Evolutionary conservation across 23 red algal species (phyloP), one percentile per base, ranked within the genome.

Genomic region (Cyanidioschyzon merolae): DNA sequence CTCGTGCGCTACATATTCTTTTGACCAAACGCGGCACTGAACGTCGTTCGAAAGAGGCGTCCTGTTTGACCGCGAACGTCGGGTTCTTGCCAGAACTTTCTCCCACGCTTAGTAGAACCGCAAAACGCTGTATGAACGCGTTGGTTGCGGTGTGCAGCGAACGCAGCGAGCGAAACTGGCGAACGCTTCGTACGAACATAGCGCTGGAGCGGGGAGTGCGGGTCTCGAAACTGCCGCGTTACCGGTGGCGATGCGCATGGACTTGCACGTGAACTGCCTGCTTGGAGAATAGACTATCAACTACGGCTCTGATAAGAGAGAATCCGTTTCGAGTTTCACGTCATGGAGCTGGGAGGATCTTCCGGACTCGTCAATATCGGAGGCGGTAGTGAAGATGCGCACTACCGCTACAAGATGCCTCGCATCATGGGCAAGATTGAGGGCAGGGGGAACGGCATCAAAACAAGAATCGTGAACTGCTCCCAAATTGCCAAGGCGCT

Each of bases 381-480:
- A 34, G 86, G 88, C 29, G 83, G 87, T 58, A 41, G 32, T 1
- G 88, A 91, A 78, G 94, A 97, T 79, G 57, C 83, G 32, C 91
- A 91, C 77, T 86, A 90, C 79, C 88, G 88, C 78, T 98, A 98
- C 87, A 89, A 89, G 67, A 98, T 98, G 94, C 94, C 94, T 15
- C 85, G 76, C 67, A 79, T 91, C 71, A 39, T 88, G 39, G 84
- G 80, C 67, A 98, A 97, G 39, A 88, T 97, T 0, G 88, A 91
- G 39, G 94, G 94, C 38, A 74, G 88, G 24, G 94, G 88, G 1
- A 98, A 91, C 74, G 88, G 94, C 39, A 91, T 98, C 75, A 91
- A 89, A 50, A 91, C 94, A 38, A 84, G 88, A 38, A 88, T 98
- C 40, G 94, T 89, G 75, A 98, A 98, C 79, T 98, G 94, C 74